Evolutionary conservation across 2,329 filamentous ascomycete genomes (phyloP).

Genomic region (Penicillium sp.): DNA sequence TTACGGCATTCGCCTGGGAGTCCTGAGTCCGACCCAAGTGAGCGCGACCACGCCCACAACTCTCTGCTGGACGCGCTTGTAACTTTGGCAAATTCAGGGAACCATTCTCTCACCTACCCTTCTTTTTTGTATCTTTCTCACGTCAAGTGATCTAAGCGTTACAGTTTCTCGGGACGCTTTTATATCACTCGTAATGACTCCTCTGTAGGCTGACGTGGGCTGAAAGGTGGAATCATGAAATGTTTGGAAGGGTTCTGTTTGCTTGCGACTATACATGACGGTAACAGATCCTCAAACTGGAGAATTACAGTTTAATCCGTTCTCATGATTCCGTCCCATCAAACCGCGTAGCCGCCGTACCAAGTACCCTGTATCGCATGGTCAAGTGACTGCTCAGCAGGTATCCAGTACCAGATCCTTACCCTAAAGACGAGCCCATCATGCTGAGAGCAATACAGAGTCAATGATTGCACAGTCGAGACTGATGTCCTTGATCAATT

Average conservation of each 20-base stretch:
- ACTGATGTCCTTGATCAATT: background rate
- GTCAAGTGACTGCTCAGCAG: conserved; percentile 12
- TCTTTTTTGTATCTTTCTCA: background rate
- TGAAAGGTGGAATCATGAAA: background rate
- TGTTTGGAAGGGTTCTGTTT: background rate
- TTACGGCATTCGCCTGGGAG: no score
- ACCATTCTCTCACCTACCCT: background rate
- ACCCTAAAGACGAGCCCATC: background rate
- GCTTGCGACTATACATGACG: conserved; percentile 5
- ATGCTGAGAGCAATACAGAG: background rate
- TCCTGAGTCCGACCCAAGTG: background rate
- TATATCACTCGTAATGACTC: background rate
- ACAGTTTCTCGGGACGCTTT: background rate
- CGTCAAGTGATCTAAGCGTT: background rate
- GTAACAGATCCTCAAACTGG: conserved; percentile 23
- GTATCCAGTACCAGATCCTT: conserved; percentile 15
- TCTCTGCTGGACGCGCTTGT: background rate
- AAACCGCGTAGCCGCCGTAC: conserved; percentile 25
- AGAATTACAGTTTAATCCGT: conserved; percentile 18
- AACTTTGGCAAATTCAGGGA: background rate
- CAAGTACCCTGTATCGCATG: conserved; percentile 19
- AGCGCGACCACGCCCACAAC: background rate
- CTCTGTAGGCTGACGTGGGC: background rate
- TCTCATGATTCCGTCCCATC: conserved; percentile 4
- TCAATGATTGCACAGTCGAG: background rate